phyloP scores from a whole-genome alignment of 2,329 filamentous ascomycete species.

The Phyllosticta citribraziliensis region DNA sequence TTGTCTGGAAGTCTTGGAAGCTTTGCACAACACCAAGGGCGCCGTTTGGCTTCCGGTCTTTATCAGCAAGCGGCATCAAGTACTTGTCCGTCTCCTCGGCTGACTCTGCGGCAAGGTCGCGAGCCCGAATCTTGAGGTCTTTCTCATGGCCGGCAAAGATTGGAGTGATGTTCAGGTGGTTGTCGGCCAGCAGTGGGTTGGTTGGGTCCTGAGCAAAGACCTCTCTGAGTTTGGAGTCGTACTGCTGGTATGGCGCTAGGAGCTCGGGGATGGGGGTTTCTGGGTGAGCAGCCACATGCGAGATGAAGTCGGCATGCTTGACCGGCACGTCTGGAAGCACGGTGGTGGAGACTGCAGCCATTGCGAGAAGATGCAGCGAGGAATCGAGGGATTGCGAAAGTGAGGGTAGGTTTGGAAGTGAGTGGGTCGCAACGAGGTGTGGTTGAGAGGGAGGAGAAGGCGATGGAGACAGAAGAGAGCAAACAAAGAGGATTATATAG shows the following conservation, averaged over 20 bases:
- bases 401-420: neutral
- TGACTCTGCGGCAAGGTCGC: conserved; percentile 48
- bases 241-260: conserved; percentile 56
- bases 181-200: conserved; percentile 48
- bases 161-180: conserved; percentile 54
- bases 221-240: conserved; percentile 56
- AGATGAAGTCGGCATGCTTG: conserved; percentile 33
- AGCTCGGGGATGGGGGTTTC: conserved; percentile 47
- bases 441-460: neutral
- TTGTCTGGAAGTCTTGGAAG: conserved; percentile 62
- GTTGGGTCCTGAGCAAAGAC: conserved; percentile 59
- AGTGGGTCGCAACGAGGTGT: neutral
- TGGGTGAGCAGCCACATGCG: conserved; percentile 47
- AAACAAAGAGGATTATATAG: neutral
- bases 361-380: neutral
- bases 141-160: conserved; percentile 49
- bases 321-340: conserved; percentile 28
- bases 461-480: neutral
- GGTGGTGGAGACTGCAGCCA: neutral
- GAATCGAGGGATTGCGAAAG: neutral
- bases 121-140: conserved; percentile 52
- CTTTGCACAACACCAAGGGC: conserved; percentile 58
- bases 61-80: conserved; percentile 56
- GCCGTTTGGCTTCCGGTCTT: conserved; percentile 52
- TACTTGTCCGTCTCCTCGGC: conserved; percentile 53